Evolutionary conservation across 768 basidiomycete species (phyloP), one percentile per base, ranked within the genome.

Genomic region (Boletus edulis): DNA sequence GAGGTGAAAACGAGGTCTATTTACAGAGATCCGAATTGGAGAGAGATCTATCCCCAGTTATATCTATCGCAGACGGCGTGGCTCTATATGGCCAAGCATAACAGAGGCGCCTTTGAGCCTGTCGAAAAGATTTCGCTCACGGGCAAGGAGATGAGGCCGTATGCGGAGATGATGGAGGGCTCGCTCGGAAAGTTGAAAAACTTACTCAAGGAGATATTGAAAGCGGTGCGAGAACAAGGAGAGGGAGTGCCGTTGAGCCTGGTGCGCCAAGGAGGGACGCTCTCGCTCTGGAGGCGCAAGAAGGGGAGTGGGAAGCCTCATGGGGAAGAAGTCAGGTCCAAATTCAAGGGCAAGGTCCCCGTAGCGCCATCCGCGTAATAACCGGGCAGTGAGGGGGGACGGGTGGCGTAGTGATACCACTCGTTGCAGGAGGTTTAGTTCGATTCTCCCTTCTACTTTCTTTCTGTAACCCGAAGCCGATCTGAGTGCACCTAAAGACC

Each of bases 61-160:
- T 85, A 79, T 64, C 77, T 91, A 51, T 87, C 89, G 7, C 84
- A 85, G 63, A 89, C 85, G 0, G 71, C 77, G 2, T 78, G 82
- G 60, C 76, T 84, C 54, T 84, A 81, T 63, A 71, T 87, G 50
- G 87, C 79, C 0, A 70, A 79, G 40, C 87, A 90, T 64, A 62
- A 72, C 13, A 67, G 74, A 4, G 88, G 88, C 1, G 68, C 39
- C 1, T 89, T 90, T 67, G 60, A 65, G 5, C 66, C 71, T 11
- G 70, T 86, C 8, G 70, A 76, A 48, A 85, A 85, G 66, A 53
- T 70, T 17, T 68, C 73, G 40, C 76, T 77, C 42, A 70, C 78
- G 5, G 47, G 62, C 8, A 31, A 57, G 4, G 49, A 56, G 42
- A 68, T 71, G 70, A 56, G 40, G 38, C 56, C 60, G 0, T 53